Evolutionary conservation across 2,329 filamentous ascomycete species (phyloP).

Genomic region (Phoma herbarum): DNA sequence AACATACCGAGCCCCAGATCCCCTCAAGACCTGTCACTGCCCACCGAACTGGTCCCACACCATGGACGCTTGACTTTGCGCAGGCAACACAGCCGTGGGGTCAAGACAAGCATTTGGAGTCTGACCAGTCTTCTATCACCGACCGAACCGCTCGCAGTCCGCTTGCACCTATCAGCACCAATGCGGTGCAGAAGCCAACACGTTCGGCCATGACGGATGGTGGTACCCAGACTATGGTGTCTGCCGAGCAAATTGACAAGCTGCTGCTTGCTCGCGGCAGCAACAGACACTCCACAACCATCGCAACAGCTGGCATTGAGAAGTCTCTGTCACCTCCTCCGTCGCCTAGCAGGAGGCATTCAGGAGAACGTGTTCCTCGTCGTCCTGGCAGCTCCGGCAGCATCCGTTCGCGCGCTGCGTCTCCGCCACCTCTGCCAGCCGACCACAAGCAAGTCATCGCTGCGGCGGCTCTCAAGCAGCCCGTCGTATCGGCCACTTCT

Average conservation of each 20-base stretch:
- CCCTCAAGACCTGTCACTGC: slow-evolving; percentile 45
- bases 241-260: slow-evolving; percentile 81
- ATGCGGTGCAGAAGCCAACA: slow-evolving; percentile 41
- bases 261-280: slow-evolving; percentile 68
- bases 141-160: slow-evolving; percentile 34
- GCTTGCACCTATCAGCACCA: slow-evolving; percentile 36
- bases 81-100: slow-evolving; percentile 58
- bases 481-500: slow-evolving; percentile 46
- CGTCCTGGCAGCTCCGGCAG: slow-evolving; percentile 80
- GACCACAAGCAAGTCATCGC: slow-evolving; percentile 89
- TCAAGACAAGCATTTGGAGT: slow-evolving; percentile 39
- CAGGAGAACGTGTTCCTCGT: slow-evolving; percentile 49
- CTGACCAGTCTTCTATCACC: slow-evolving; percentile 5
- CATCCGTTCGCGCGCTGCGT: slow-evolving; percentile 60
- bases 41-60: slow-evolving; percentile 30
- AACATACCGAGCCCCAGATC: slow-evolving; percentile 41
- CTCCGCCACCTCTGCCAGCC: slow-evolving; percentile 76
- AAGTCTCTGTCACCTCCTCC: slow-evolving; percentile 45
- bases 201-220: slow-evolving; percentile 66
- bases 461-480: slow-evolving; percentile 69
- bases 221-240: slow-evolving; percentile 82
- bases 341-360: slow-evolving; percentile 46
- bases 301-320: slow-evolving; percentile 42
- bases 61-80: slow-evolving; percentile 51
- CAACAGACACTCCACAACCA: slow-evolving; percentile 38